Conservation (phyloP, 441 rosid genomes). For the Pelargonium fulgidum region DNA sequence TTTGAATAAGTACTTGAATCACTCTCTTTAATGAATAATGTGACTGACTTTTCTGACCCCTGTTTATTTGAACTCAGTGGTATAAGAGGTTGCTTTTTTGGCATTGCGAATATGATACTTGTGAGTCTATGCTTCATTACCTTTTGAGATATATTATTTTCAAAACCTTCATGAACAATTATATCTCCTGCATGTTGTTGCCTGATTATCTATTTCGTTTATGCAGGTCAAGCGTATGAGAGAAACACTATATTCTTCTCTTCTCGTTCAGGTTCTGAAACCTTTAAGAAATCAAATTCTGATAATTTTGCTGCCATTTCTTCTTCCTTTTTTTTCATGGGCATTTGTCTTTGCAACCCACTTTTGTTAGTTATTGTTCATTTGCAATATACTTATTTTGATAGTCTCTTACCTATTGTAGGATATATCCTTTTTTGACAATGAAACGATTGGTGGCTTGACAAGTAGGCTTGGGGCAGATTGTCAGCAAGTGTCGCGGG, state of each 20-base stretch:
- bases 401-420: slow-evolving; percentile 27
- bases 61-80: slow-evolving; percentile 55
- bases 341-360: too few species aligned
- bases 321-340: too few species aligned
- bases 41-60: slow-evolving; percentile 31
- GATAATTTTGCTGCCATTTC: slow-evolving; percentile 13
- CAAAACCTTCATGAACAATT: slow-evolving; percentile 2
- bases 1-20: slow-evolving; percentile 12
- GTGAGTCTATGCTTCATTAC: slow-evolving; percentile 43
- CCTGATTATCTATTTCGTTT: slow-evolving; percentile 14
- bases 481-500: slow-evolving; percentile 94
- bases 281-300: slow-evolving; percentile 14
- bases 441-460: slow-evolving; percentile 92
- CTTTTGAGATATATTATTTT: not conserved
- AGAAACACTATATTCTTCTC: slow-evolving; percentile 77
- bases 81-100: slow-evolving; percentile 80
- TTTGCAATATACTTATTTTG: slow-evolving; percentile 5
- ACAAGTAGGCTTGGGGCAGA: slow-evolving; percentile 98
- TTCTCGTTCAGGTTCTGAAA: slow-evolving; percentile 70
- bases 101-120: slow-evolving; percentile 93
- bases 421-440: slow-evolving; percentile 90
- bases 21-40: slow-evolving; percentile 15
- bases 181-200: slow-evolving; percentile 11
- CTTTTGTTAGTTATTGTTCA: slow-evolving; percentile 7
- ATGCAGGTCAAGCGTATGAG: slow-evolving; percentile 90